phyloP scores from a whole-genome alignment of 345 rosid genomes.

The Eucalyptus fibrosa region DNA sequence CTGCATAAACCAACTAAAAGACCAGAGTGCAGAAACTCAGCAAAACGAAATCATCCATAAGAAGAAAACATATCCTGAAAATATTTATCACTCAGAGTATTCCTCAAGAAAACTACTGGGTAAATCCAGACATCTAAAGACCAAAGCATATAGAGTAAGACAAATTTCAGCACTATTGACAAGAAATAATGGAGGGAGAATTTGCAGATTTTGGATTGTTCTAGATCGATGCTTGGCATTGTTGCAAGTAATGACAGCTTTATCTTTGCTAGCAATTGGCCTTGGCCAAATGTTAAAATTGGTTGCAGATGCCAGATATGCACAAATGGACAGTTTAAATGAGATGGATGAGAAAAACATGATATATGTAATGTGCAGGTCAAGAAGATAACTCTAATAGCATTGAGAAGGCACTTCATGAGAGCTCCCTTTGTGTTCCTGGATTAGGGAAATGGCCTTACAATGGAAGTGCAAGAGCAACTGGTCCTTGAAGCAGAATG shows the following conservation, averaged over 20 bases:
- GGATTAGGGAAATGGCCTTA: background rate
- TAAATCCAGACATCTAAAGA: background rate
- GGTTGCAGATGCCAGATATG: constrained; percentile 56
- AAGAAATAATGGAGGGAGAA: background rate
- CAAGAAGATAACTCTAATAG: background rate
- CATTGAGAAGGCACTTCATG: background rate
- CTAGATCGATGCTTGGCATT: background rate
- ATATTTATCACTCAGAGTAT: background rate
- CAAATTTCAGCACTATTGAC: background rate
- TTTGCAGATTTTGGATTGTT: background rate
- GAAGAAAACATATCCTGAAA: background rate
- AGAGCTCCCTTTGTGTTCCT: background rate
- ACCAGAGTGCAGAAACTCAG: background rate
- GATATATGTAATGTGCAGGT: background rate
- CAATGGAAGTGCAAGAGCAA: background rate
- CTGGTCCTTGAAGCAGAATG: background rate
- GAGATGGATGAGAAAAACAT: background rate
- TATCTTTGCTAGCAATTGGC: constrained; percentile 11
- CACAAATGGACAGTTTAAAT: constrained; percentile 8
- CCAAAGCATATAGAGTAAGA: background rate
- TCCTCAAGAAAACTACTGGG: background rate
- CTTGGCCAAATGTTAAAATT: constrained; percentile 45
- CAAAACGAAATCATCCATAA: background rate
- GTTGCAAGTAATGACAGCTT: background rate
- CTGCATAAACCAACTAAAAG: background rate